Evolutionary conservation across 2,329 filamentous ascomycete genomes (phyloP).

Genomic region (Eutypa lata): DNA sequence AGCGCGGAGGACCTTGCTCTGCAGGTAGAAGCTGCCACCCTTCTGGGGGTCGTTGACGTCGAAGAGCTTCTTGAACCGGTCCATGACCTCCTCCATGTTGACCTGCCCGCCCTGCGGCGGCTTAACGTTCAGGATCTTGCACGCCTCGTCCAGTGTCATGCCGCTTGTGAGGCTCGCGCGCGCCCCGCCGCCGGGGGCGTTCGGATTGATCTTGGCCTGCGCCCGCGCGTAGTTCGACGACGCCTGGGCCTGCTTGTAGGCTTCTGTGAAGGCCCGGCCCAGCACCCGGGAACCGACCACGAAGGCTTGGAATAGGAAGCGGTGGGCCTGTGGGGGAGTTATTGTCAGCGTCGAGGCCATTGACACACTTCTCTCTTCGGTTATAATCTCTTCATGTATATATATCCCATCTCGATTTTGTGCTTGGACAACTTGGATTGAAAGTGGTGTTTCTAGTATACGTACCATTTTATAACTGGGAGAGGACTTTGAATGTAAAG

Average conservation of each 20-base stretch:
- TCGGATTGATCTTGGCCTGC: constrained; percentile 57
- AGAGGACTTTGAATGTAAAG: background rate
- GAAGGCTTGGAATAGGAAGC: constrained; percentile 90
- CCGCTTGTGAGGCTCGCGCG: constrained; percentile 54
- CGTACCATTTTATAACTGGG: background rate
- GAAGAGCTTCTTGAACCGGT: constrained; percentile 90
- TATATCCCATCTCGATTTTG: too few relatives aligned
- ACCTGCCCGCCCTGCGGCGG: constrained; percentile 75
- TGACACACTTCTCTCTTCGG: background rate
- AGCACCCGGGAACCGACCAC: constrained; percentile 87
- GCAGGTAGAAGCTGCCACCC: constrained; percentile 95
- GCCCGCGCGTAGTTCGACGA: constrained; percentile 78
- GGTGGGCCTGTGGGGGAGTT: constrained; percentile 70
- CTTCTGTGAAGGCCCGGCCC: constrained; percentile 87
- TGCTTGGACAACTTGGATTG: background rate
- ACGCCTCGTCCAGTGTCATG: constrained; percentile 93
- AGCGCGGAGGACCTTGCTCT: constrained; percentile 92
- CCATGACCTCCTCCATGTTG: constrained; percentile 75
- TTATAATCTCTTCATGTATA: too few relatives aligned
- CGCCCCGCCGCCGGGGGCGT: constrained; percentile 34
- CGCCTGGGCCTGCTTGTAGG: constrained; percentile 91
- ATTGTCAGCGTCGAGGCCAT: constrained; percentile 5
- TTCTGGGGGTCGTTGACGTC: constrained; percentile 93
- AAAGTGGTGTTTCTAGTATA: background rate
- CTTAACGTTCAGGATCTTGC: constrained; percentile 94